Percentiles rank a stretch among this genome's conserved stretches.
Evolutionary conservation across 73 alveolate species (phyloP).

Genomic region (Paramecium caudatum): DNA sequence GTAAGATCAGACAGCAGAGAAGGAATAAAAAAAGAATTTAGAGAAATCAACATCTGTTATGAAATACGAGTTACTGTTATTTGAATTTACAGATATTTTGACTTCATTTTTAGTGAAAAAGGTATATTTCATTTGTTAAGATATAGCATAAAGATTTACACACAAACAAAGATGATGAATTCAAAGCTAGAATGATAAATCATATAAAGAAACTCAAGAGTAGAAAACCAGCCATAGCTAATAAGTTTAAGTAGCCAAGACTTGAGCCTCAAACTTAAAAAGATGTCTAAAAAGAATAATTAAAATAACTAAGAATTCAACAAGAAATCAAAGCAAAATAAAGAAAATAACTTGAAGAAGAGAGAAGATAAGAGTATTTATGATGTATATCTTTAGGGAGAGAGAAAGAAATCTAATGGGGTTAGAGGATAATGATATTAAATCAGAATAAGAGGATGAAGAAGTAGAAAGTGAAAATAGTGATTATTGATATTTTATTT

Average conservation of each 20-base stretch:
- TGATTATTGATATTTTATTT: constrained; percentile 61
- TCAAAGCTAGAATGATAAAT: constrained; percentile 33
- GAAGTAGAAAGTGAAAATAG: constrained; percentile 73
- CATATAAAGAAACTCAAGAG: constrained; percentile 27
- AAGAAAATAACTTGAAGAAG: constrained; percentile 68
- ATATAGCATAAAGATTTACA: constrained; percentile 70
- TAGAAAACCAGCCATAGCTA: constrained; percentile 13
- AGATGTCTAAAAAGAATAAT: constrained; percentile 69
- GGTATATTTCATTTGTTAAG: background rate
- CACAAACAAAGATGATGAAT: constrained; percentile 67
- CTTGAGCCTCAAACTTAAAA: constrained; percentile 55
- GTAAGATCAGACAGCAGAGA: constrained; percentile 60
- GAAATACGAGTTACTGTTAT: constrained; percentile 66
- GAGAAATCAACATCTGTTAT: background rate
- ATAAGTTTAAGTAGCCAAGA: constrained; percentile 53
- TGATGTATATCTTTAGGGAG: constrained; percentile 7
- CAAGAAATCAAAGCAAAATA: constrained; percentile 66
- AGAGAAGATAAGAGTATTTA: constrained; percentile 72
- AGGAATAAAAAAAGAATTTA: constrained; percentile 19
- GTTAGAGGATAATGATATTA: constrained; percentile 74
- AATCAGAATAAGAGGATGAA: constrained; percentile 72
- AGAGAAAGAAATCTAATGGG: constrained; percentile 75
- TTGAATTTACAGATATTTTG: constrained; percentile 67
- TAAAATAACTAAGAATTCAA: constrained; percentile 66
- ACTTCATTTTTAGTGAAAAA: constrained; percentile 56